A percentile compares a stretch with the other conserved stretches of the same genome.
These are phyloP conservation scores for Choanephora cucurbitarum DNA, from an alignment of 371 early-diverging fungal species.

Conservation along the genomic window DNA sequence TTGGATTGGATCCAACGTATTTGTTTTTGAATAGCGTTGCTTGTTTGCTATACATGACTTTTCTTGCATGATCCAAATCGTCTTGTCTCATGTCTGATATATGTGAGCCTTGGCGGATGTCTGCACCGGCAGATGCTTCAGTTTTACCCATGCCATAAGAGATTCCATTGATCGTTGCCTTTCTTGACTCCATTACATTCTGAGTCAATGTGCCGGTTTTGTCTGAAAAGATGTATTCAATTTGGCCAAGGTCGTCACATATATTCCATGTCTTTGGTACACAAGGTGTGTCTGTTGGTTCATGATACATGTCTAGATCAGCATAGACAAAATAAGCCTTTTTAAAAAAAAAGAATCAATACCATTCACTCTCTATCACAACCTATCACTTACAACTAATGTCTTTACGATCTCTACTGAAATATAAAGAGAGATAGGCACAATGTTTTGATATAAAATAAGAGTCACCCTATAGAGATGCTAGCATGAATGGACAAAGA, in stretches of 20 bases:
- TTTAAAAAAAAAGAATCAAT: too few species aligned
- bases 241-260: conserved; percentile 83
- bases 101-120: conserved; percentile 43
- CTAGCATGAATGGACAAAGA: too few species aligned
- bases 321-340: conserved; percentile 78
- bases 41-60: conserved; percentile 44
- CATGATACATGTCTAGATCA: conserved; percentile 88
- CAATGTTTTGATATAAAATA: conserved; percentile 52
- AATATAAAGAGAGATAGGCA: conserved; percentile 94
- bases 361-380: too few species aligned
- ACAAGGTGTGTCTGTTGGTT: conserved; percentile 74
- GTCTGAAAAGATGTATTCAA: conserved; percentile 96
- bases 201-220: conserved; percentile 86
- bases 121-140: conserved; percentile 39
- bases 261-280: conserved; percentile 87
- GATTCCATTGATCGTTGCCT: conserved; percentile 82
- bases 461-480: conserved; percentile 39
- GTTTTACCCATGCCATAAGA: conserved; percentile 70
- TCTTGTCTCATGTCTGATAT: conserved; percentile 11
- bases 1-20: conserved; percentile 40
- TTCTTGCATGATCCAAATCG: conserved; percentile 24
- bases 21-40: conserved; percentile 35
- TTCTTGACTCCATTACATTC: conserved; percentile 76
- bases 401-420: conserved; percentile 92
- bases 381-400: conserved; percentile 45